Evolutionary conservation across 2,329 filamentous ascomycete species (phyloP).

Genomic region (Nannizziopsis arthrosporioides): DNA sequence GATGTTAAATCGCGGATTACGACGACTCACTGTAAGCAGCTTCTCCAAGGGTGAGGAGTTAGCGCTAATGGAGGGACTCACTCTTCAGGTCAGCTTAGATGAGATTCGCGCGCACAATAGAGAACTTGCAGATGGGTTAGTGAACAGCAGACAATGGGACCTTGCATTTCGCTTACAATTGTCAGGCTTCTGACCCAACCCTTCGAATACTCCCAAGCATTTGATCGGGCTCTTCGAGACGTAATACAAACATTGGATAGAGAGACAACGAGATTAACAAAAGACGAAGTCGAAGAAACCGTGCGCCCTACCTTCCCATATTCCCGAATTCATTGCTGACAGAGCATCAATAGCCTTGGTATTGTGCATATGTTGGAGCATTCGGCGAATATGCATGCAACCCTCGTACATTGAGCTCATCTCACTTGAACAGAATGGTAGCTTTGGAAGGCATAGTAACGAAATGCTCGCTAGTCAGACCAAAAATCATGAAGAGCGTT

Average conservation of each 20-base stretch:
- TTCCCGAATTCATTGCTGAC: neutral
- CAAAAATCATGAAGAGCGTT: constrained; percentile 96
- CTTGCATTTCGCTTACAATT: constrained; percentile 13
- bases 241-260: constrained; percentile 70
- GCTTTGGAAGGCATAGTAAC: constrained; percentile 96
- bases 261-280: constrained; percentile 45
- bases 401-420: constrained; percentile 77
- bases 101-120: constrained; percentile 79
- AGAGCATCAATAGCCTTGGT: constrained; percentile 45
- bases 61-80: neutral
- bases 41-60: neutral
- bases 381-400: constrained; percentile 95
- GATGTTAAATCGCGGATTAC: constrained; percentile 52
- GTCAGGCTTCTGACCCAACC: constrained; percentile 60
- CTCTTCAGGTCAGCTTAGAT: constrained; percentile 59
- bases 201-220: constrained; percentile 79
- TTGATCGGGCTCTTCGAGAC: constrained; percentile 80
- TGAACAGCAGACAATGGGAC: neutral
- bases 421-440: constrained; percentile 90
- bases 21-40: constrained; percentile 43
- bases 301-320: constrained; percentile 30
- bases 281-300: constrained; percentile 65
- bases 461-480: constrained; percentile 84
- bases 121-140: constrained; percentile 60
- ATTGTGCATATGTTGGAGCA: constrained; percentile 92